These are phyloP conservation scores for Ceratobasidium sp. DNA, from an alignment of 1,284 basidiomycete species.

Conservation along the genomic window DNA sequence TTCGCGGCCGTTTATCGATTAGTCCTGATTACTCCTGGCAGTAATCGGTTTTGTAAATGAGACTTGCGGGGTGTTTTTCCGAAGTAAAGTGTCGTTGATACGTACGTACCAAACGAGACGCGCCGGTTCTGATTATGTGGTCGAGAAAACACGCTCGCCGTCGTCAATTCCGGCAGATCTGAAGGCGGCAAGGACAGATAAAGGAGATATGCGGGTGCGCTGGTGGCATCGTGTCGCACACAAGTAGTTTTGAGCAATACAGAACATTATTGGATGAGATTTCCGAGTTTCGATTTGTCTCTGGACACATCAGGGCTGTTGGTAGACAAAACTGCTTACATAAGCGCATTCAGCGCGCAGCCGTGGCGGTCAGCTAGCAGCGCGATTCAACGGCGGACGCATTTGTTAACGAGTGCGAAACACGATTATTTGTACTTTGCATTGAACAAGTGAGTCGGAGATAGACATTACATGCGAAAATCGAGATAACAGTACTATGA, in stretches of 20 bases:
- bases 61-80: background rate
- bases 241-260: background rate
- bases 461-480: too few relatives aligned
- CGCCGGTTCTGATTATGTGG: background rate
- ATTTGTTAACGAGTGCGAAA: too few relatives aligned
- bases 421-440: too few relatives aligned
- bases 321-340: background rate
- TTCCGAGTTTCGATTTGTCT: background rate
- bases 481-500: too few relatives aligned
- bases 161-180: background rate
- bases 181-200: background rate
- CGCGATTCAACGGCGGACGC: too few relatives aligned
- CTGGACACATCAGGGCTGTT: background rate
- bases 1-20: slow-evolving; percentile 7
- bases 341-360: background rate
- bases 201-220: background rate
- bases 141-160: background rate
- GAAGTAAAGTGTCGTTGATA: background rate
- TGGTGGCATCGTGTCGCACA: background rate
- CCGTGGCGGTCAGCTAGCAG: too few relatives aligned
- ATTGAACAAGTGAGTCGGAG: too few relatives aligned
- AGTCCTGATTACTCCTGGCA: slow-evolving; percentile 4
- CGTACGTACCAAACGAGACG: background rate
- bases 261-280: background rate
- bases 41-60: slow-evolving; percentile 3